Evolutionary conservation across 345 rosid genomes (phyloP), one percentile per base, ranked within the genome.

Genomic region (Populus simonii): DNA sequence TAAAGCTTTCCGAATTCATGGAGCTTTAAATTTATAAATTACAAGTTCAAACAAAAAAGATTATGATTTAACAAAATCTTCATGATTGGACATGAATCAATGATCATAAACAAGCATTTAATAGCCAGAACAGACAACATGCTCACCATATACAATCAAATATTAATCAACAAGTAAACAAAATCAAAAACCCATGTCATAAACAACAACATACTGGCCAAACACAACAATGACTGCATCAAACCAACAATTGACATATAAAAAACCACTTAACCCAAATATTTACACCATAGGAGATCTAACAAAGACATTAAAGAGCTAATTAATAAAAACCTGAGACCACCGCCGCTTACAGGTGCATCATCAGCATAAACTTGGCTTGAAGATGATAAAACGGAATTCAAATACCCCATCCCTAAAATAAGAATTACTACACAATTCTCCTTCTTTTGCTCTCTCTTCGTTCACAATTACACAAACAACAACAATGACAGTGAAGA

Each of bases 271-370:
- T 39, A 8, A 39, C 43, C 45, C 45, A 41, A 9, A 41, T 41
- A 41, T 41, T 39, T 41, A 9, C 11, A 9, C 11, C 45, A 41
- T 9, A 9, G 45, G 2, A 35, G 75, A 83, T 72, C 81, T 75
- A 76, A 71, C 31, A 11, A 75, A 62, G 7, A 62, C 36, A 17
- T 5, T 23, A 17, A 43, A 31, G 47, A 68, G 25, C 49, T 27
- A 5, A 29, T 73, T 66, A 38, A 57, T 31, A 35, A n/a, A 4
- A 76, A 96, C 99, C 99, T 96, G 80, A 90, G 93, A 53, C 99
- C 98, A 0, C 99, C 97, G 59, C 99, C 99, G 80, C 93, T 90
- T 22, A 89, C 97, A 31, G 94, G 98, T 51, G 87, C 88, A 69
- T 92, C 94, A 68, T 89, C 94, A 69, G 90, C 90, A 20, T 91